Conservation (phyloP, 2,329 filamentous ascomycete species). For the Botryotinia convoluta region DNA sequence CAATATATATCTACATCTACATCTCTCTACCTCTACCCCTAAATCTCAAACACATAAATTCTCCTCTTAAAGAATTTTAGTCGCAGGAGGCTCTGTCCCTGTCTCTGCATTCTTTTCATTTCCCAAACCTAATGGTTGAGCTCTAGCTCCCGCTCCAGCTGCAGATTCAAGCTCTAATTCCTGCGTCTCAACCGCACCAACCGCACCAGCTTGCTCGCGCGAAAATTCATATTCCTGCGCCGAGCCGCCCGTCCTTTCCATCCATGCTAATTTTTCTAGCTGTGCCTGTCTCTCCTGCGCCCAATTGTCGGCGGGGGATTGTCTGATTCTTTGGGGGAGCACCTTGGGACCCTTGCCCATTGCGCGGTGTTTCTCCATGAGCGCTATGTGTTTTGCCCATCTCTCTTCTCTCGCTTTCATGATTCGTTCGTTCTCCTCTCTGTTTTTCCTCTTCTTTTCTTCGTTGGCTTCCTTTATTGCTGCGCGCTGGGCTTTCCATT, state of each 20-base stretch:
- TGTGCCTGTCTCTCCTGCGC: neutral
- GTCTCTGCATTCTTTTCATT: neutral
- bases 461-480: neutral
- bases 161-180: neutral
- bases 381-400: slow-evolving; percentile 6
- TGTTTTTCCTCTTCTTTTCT: slow-evolving; percentile 6
- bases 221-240: neutral
- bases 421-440: neutral
- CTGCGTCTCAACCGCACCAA: neutral
- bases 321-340: neutral
- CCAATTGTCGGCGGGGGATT: neutral
- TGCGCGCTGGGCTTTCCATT: slow-evolving; percentile 1
- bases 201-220: neutral
- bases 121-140: neutral
- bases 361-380: slow-evolving; percentile 7
- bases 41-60: neutral
- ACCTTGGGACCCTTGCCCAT: neutral
- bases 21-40: neutral
- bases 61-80: neutral
- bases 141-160: neutral
- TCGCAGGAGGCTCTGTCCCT: neutral
- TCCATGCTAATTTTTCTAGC: slow-evolving; percentile 5
- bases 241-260: neutral
- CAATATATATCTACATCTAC: slow-evolving; percentile 3
- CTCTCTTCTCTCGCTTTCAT: neutral